Percentiles rank a stretch among this genome's conserved stretches.
Conservation (phyloP, 257 asterid species). For the Lycium barbarum region DNA sequence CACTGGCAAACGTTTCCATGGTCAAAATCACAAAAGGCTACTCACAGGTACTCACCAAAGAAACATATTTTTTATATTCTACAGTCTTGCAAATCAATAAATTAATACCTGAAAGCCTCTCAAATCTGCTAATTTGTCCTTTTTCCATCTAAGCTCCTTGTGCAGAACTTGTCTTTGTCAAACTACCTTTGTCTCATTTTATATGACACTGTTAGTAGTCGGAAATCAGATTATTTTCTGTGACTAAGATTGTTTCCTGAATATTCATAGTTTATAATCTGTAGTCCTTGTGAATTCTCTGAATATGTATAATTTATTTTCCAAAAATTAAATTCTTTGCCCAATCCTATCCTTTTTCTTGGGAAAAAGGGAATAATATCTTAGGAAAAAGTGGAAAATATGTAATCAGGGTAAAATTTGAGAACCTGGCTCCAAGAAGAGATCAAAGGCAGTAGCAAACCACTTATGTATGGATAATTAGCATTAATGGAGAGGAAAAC, state of each 20-base stretch:
- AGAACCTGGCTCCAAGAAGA: slow-evolving; percentile 10
- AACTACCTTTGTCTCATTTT: not conserved
- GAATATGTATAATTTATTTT: not conserved
- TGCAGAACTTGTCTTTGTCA: not conserved
- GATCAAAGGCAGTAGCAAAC: not conserved
- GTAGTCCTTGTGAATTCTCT: not conserved
- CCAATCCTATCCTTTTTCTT: not conserved
- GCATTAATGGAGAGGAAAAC: not conserved
- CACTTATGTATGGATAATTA: not conserved
- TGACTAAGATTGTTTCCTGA: not conserved
- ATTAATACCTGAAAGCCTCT: slow-evolving; percentile 11
- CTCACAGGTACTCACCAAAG: slow-evolving; percentile 63
- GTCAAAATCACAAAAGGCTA: slow-evolving; percentile 63
- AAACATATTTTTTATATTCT: not conserved
- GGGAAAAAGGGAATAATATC: not conserved
- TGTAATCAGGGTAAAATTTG: not conserved
- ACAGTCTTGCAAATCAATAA: not conserved
- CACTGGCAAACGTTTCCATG: slow-evolving; percentile 54
- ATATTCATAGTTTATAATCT: not conserved
- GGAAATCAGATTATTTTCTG: not conserved
- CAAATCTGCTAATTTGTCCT: not conserved
- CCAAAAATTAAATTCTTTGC: not conserved
- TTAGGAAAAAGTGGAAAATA: not conserved
- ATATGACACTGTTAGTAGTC: too few species aligned
- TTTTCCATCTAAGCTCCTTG: slow-evolving; percentile 16